Evolutionary conservation across 2,329 filamentous ascomycete species (phyloP).

Genomic region (Spiromastix sp.): DNA sequence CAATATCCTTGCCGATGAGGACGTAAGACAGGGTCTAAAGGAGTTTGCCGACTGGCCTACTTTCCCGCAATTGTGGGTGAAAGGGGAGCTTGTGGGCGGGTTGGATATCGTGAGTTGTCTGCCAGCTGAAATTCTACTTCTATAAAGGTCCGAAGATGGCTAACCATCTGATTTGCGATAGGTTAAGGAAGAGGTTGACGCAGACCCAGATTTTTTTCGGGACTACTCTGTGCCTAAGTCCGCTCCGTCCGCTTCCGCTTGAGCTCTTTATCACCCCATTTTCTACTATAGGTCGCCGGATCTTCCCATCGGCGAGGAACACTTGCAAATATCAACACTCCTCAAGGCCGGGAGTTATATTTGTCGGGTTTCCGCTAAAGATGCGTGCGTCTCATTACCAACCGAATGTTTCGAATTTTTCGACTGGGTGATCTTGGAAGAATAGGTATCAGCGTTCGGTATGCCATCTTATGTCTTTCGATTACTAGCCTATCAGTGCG

Average conservation of each 20-base stretch:
- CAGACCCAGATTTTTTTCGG: constrained; percentile 70
- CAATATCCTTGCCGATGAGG: constrained; percentile 95
- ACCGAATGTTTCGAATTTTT: too few relatives aligned
- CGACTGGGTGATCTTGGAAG: too few relatives aligned
- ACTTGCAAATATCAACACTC: neutral
- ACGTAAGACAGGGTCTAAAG: constrained; percentile 92
- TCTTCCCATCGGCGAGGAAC: neutral
- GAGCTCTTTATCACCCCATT: constrained; percentile 11
- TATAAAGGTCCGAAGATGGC: too few relatives aligned
- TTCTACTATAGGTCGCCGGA: neutral
- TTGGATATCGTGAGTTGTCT: constrained; percentile 74
- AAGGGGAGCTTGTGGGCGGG: constrained; percentile 82
- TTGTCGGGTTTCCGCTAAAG: too few relatives aligned
- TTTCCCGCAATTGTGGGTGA: constrained; percentile 87
- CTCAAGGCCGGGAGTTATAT: too few relatives aligned
- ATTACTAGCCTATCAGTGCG: too few relatives aligned
- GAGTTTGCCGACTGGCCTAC: constrained; percentile 98
- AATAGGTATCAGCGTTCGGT: too few relatives aligned
- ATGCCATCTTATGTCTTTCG: too few relatives aligned
- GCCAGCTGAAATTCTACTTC: constrained; percentile 13
- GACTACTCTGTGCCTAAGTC: constrained; percentile 51
- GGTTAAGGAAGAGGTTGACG: constrained; percentile 89
- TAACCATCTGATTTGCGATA: too few relatives aligned
- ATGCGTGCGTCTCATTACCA: too few relatives aligned
- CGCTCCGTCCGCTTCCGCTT: constrained; percentile 13